Evolutionary conservation across 805 yeast species (phyloP), one percentile per base, ranked within the genome.

Genomic region (Wickerhamiella vanderwaltii): DNA sequence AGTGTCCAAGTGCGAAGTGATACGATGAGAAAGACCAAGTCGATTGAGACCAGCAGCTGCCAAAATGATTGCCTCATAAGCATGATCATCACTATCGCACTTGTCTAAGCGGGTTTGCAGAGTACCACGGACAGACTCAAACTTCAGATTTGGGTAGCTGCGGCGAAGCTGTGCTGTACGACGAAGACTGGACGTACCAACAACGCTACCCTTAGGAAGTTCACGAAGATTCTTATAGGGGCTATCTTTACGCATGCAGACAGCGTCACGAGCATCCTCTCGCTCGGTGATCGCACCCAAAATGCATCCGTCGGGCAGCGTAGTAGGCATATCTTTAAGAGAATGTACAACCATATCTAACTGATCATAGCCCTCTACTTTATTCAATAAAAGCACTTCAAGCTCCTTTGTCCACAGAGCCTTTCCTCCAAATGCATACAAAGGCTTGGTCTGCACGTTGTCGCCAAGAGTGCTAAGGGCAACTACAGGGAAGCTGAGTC

Each of bases 371-470:
- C 79, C 87, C 19, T 75, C 68, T 35, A 71, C 66, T 47, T 71
- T 71, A 35, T 53, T 52, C 49, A 80, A 69, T 29, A 88, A 64
- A 37, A 86, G 64, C 18, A 77, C 77, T 62, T 91, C 98, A 44
- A 91, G 68, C 61, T 91, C 98, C 56, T 83, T 82, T 2, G 98
- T 91, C 98, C 98, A 91, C 18, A 91, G 61, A 0, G 95, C 76
- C 59, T 91, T 91, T 19, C 98, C 98, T 32, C 96, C 97, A 62
- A 91, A 91, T 3, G 94, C 74, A 60, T 88, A 91, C 38, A 91
- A 67, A 6, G 98, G 95, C 57, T 75, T 78, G 55, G 70, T 72
- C 56, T 77, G 91, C 23, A 81, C 78, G 56, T 83, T 80, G 64
- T 91, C 98, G 19, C 97, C 98, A 26, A 91, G 66, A 1, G 98